A percentile compares a stretch with the other conserved stretches of the same genome.
Conservation (phyloP, 257 asterid genomes). For the Gardenia jasminoides region DNA sequence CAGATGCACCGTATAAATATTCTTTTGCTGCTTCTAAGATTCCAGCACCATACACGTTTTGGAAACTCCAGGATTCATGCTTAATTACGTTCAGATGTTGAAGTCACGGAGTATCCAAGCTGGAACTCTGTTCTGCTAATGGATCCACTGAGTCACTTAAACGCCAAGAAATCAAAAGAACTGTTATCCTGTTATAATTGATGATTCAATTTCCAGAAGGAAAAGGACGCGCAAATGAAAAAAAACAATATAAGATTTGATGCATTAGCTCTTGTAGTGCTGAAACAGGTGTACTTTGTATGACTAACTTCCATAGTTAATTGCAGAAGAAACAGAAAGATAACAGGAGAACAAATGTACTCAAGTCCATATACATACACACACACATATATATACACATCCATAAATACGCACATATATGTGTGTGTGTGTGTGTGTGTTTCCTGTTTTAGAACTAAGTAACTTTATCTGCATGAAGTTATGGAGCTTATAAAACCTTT, state of each 20-base stretch:
- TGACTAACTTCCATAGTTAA: neutral
- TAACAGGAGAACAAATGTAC: neutral
- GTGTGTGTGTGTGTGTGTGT: too few relatives aligned
- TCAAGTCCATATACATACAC: neutral
- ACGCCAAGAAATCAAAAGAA: neutral
- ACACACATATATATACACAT: too few relatives aligned
- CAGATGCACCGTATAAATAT: too few relatives aligned
- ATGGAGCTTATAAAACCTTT: too few relatives aligned
- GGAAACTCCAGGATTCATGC: neutral
- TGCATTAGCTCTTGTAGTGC: neutral
- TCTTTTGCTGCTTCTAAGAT: neutral
- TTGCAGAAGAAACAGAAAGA: neutral
- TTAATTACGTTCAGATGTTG: neutral
- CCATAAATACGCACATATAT: too few relatives aligned
- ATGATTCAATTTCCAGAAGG: neutral
- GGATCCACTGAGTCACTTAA: neutral
- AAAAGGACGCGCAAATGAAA: neutral
- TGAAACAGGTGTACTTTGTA: neutral
- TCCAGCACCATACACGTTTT: neutral
- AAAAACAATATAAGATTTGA: neutral
- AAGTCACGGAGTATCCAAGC: neutral
- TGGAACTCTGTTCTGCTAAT: neutral
- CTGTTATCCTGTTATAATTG: neutral
- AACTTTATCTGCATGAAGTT: too few relatives aligned
- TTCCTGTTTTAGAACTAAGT: too few relatives aligned